A percentile compares a stretch with the other conserved stretches of the same genome.
Conservation (phyloP, 2,329 filamentous ascomycete genomes). For the Penicillium expansum region DNA sequence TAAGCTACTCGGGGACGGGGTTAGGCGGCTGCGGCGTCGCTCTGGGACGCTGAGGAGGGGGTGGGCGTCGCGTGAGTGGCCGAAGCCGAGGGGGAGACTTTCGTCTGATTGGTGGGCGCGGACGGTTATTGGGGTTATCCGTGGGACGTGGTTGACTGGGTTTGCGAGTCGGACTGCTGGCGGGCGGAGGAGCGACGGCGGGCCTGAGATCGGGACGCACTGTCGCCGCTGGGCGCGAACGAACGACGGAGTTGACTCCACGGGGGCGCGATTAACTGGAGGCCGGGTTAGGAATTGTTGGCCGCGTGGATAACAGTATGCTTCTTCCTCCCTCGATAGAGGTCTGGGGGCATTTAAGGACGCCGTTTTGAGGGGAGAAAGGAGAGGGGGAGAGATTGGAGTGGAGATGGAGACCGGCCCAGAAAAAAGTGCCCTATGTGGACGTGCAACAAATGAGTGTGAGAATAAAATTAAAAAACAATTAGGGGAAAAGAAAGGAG, state of each 20-base stretch:
- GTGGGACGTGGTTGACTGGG: constrained; percentile 60
- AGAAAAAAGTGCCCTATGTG: constrained; percentile 1
- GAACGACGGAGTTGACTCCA: constrained; percentile 21
- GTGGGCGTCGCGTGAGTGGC: constrained; percentile 48
- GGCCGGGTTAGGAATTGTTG: constrained; percentile 5
- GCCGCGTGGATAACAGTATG: not conserved
- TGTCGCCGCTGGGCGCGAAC: constrained; percentile 23
- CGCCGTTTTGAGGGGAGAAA: constrained; percentile 25
- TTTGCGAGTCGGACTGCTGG: constrained; percentile 58
- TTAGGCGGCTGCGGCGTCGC: constrained; percentile 54
- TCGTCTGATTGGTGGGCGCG: constrained; percentile 37
- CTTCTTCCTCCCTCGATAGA: constrained; percentile 16
- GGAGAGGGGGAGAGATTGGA: not conserved
- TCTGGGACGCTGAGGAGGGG: constrained; percentile 58
- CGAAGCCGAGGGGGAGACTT: constrained; percentile 32
- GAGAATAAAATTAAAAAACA: not conserved
- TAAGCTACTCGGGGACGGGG: constrained; percentile 46
- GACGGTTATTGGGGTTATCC: constrained; percentile 49
- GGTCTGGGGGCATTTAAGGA: constrained; percentile 17
- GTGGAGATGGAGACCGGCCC: constrained; percentile 5
- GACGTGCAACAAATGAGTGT: not conserved
- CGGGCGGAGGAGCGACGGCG: constrained; percentile 30
- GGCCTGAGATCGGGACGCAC: constrained; percentile 24
- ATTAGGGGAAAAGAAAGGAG: not conserved
- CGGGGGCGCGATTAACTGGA: constrained; percentile 11